Evolutionary conservation across 805 yeast species (phyloP).

Genomic region (Zygoascus tannicola): DNA sequence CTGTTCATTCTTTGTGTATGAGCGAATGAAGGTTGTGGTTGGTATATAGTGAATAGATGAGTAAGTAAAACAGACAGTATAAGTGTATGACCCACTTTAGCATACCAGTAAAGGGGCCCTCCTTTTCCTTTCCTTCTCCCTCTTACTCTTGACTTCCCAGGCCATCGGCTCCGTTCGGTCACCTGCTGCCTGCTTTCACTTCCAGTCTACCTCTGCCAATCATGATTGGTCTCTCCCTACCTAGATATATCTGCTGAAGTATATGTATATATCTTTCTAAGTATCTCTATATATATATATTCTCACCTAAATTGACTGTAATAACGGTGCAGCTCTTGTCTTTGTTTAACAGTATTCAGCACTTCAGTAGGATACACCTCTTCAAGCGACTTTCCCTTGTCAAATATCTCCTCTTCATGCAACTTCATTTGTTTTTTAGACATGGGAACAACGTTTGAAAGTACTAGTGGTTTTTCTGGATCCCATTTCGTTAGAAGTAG

Average conservation of each 20-base stretch:
- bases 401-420: constrained; percentile 70
- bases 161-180: too few relatives aligned
- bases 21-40: constrained; percentile 62
- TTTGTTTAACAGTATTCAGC: constrained; percentile 44
- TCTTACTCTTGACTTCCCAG: too few relatives aligned
- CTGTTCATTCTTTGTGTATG: constrained; percentile 90
- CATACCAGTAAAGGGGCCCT: too few relatives aligned
- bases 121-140: too few relatives aligned
- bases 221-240: not conserved
- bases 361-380: constrained; percentile 59
- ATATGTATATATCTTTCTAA: not conserved
- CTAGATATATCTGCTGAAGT: not conserved
- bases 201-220: too few relatives aligned
- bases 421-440: constrained; percentile 75
- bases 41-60: too few relatives aligned
- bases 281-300: too few relatives aligned
- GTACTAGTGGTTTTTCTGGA: constrained; percentile 48
- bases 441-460: constrained; percentile 78
- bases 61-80: too few relatives aligned
- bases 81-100: too few relatives aligned
- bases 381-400: constrained; percentile 51
- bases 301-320: constrained; percentile 48
- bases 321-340: constrained; percentile 68
- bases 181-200: too few relatives aligned
- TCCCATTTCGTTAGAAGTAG: constrained; percentile 82